Percentiles rank a stretch among this genome's conserved stretches.
phyloP scores from a whole-genome alignment of 768 basidiomycete genomes.

The Tulasnella sp. region DNA sequence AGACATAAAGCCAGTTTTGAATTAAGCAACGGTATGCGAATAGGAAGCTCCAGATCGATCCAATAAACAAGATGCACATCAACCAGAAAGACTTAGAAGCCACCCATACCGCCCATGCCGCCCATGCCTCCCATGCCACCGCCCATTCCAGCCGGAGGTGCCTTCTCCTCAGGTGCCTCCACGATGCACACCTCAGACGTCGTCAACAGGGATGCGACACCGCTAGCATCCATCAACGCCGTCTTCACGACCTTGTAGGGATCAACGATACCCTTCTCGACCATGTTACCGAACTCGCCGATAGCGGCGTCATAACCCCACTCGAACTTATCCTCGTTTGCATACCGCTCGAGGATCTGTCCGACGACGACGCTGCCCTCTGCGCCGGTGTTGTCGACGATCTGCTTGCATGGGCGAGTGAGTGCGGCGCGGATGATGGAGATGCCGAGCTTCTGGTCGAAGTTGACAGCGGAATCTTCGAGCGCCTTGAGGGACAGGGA shows the following conservation, averaged over 20 bases:
- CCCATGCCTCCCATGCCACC: constrained; percentile 43
- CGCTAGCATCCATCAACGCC: constrained; percentile 43
- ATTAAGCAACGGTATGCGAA: too few relatives aligned
- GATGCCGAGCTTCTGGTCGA: constrained; percentile 94
- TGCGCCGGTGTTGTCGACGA: constrained; percentile 89
- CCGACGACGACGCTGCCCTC: constrained; percentile 91
- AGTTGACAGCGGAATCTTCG: constrained; percentile 58
- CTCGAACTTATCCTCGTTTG: constrained; percentile 61
- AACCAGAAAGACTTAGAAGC: constrained; percentile 29
- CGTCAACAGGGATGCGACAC: constrained; percentile 88
- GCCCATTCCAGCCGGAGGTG: constrained; percentile 41
- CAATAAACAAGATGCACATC: not conserved
- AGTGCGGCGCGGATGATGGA: constrained; percentile 84
- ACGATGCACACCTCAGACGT: constrained; percentile 91
- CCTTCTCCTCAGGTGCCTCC: constrained; percentile 66
- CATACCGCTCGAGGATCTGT: constrained; percentile 61
- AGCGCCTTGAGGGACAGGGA: constrained; percentile 54
- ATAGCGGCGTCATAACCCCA: constrained; percentile 87
- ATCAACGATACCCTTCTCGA: constrained; percentile 88
- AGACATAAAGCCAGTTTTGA: too few relatives aligned
- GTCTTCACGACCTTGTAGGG: constrained; percentile 76
- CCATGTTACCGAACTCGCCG: constrained; percentile 93
- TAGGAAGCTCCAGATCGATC: too few relatives aligned
- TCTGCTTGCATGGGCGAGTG: constrained; percentile 72
- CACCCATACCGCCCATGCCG: constrained; percentile 40